Evolutionary conservation across 352 stramenopile species (phyloP).

Genomic region (Phytophthora rubi): DNA sequence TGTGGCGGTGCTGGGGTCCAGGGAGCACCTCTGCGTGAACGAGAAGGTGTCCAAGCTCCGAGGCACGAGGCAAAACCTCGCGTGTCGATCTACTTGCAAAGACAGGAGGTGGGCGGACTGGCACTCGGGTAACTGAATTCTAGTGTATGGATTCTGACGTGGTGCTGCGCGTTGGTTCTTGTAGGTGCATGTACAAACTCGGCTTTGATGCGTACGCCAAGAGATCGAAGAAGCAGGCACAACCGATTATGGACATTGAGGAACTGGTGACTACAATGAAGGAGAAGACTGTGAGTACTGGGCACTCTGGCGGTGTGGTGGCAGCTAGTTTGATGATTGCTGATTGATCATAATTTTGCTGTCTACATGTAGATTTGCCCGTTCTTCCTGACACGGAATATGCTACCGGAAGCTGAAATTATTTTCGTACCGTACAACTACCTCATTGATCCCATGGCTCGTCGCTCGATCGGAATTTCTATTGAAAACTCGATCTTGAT

Average conservation of each 20-base stretch:
- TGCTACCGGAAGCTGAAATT: slow-evolving; percentile 94
- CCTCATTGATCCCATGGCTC: slow-evolving; percentile 95
- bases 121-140: too few relatives aligned
- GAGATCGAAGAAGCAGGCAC: slow-evolving; percentile 49
- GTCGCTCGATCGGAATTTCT: slow-evolving; percentile 93
- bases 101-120: slow-evolving; percentile 73
- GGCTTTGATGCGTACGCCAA: slow-evolving; percentile 75
- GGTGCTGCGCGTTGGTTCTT: background rate
- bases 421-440: slow-evolving; percentile 99
- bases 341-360: background rate
- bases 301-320: background rate
- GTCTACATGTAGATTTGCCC: slow-evolving; percentile 89
- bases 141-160: too few relatives aligned
- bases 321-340: slow-evolving; percentile 33
- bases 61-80: slow-evolving; percentile 88
- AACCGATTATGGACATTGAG: slow-evolving; percentile 98
- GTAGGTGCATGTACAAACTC: slow-evolving; percentile 78
- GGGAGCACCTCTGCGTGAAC: slow-evolving; percentile 98
- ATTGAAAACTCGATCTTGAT: slow-evolving; percentile 98
- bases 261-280: slow-evolving; percentile 93
- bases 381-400: slow-evolving; percentile 96
- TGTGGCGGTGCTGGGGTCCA: slow-evolving; percentile 92
- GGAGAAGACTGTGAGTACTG: slow-evolving; percentile 58
- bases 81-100: slow-evolving; percentile 87
- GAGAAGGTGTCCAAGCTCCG: slow-evolving; percentile 91